These are phyloP conservation scores for Didymella pinodella DNA, from an alignment of 2,329 filamentous ascomycete genomes.

Conservation along the genomic window DNA sequence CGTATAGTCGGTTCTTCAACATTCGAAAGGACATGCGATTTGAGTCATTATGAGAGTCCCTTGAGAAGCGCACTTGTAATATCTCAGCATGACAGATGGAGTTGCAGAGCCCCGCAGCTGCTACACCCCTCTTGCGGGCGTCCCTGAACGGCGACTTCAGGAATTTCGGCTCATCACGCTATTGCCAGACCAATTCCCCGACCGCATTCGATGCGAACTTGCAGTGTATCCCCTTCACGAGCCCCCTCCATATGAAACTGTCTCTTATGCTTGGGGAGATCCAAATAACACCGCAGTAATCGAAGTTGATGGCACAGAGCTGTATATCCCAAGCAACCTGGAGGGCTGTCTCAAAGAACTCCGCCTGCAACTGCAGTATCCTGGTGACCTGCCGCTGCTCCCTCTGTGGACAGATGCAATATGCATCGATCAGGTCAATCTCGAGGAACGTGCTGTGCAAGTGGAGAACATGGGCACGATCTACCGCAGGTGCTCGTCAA, in stretches of 20 bases:
- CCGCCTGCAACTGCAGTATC: neutral
- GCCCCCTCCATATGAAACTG: conserved; percentile 1
- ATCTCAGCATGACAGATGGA: neutral
- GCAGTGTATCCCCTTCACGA: conserved; percentile 1
- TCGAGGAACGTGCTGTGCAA: conserved; percentile 15
- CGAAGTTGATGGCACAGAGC: neutral
- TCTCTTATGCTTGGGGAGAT: conserved; percentile 15
- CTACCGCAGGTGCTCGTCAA: conserved; percentile 8
- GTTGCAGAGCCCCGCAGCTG: neutral
- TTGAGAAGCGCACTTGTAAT: too few species aligned
- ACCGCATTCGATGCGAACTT: conserved; percentile 3
- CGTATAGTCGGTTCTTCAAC: too few species aligned
- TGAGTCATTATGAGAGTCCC: too few species aligned
- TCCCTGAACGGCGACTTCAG: neutral
- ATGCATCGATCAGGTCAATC: conserved; percentile 25
- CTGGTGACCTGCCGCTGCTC: neutral
- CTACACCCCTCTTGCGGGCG: neutral
- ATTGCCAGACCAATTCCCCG: neutral
- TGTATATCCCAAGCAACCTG: conserved; percentile 6
- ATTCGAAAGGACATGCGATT: too few species aligned
- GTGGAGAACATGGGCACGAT: conserved; percentile 22
- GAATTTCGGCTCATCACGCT: conserved; percentile 3
- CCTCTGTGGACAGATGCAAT: conserved; percentile 21
- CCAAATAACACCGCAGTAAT: neutral
- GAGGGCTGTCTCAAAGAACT: conserved; percentile 1